Conservation (phyloP, 1,139 yeast species). For the Scheffersomyces quercinus region DNA sequence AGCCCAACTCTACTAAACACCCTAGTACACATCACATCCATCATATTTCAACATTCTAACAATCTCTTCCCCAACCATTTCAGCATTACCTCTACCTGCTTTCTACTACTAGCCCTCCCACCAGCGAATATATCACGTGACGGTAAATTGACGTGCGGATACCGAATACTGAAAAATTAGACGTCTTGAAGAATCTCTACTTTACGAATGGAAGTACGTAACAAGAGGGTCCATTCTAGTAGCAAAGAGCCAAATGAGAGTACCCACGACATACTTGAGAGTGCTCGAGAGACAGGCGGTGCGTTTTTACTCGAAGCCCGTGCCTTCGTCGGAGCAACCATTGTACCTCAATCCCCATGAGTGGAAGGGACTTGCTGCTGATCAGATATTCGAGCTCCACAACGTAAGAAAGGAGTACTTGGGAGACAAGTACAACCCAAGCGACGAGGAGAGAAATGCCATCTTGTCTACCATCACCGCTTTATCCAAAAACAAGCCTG, state of each 20-base stretch:
- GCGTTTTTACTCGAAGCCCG: slow-evolving; percentile 17
- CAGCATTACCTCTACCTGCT: too few relatives aligned
- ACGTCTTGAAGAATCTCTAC: too few relatives aligned
- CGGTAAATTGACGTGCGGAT: too few relatives aligned
- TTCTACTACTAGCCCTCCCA: too few relatives aligned
- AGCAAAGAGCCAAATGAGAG: background rate
- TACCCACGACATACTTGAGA: background rate
- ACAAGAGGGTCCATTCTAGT: background rate
- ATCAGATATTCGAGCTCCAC: slow-evolving; percentile 60
- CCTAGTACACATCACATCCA: too few relatives aligned
- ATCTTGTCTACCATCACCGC: slow-evolving; percentile 44
- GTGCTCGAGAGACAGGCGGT: slow-evolving; percentile 1
- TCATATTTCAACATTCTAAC: too few relatives aligned
- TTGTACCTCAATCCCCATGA: slow-evolving; percentile 58
- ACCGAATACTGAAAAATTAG: too few relatives aligned
- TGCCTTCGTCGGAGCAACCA: slow-evolving; percentile 14
- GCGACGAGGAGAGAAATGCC: slow-evolving; percentile 49
- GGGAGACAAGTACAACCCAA: slow-evolving; percentile 59
- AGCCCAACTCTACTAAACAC: too few relatives aligned
- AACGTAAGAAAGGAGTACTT: slow-evolving; percentile 55
- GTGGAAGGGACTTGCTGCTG: slow-evolving; percentile 70
- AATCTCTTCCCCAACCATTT: too few relatives aligned
- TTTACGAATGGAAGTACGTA: background rate
- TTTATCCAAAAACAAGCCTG: slow-evolving; percentile 33
- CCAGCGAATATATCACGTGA: too few relatives aligned